phyloP scores from a whole-genome alignment of 2,329 filamentous ascomycete genomes.

The Thelonectria discophora region DNA sequence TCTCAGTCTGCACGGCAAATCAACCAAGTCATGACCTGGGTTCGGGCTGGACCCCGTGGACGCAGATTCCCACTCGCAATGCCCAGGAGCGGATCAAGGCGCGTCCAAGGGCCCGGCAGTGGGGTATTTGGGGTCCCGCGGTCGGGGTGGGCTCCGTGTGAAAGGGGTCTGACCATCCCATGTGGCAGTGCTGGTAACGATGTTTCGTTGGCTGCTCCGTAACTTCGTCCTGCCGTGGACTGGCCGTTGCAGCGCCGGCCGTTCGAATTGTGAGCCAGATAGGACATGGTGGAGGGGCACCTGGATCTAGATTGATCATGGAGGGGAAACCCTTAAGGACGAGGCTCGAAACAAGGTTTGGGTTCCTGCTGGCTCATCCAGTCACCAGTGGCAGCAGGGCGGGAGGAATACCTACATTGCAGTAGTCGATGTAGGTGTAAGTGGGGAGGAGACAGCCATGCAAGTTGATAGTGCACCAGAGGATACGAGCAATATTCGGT shows the following conservation, averaged over 20 bases:
- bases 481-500: conserved; percentile 13
- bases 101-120: neutral
- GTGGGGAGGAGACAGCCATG: neutral
- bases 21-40: neutral
- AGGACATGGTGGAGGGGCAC: neutral
- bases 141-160: neutral
- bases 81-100: neutral
- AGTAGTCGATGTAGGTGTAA: neutral
- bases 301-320: neutral
- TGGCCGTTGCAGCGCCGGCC: neutral
- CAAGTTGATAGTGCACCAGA: neutral
- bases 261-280: neutral
- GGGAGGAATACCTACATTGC: conserved; percentile 2
- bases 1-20: conserved; percentile 1
- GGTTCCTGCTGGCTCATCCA: neutral
- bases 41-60: conserved; percentile 8
- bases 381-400: neutral
- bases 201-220: conserved; percentile 28
- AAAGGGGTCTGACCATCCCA: conserved; percentile 13
- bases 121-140: conserved; percentile 7
- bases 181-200: conserved; percentile 28
- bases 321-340: neutral
- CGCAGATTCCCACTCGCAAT: neutral
- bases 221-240: neutral
- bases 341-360: neutral